phyloP scores from a whole-genome alignment of 345 rosid genomes.

The Kandelia obovata region DNA sequence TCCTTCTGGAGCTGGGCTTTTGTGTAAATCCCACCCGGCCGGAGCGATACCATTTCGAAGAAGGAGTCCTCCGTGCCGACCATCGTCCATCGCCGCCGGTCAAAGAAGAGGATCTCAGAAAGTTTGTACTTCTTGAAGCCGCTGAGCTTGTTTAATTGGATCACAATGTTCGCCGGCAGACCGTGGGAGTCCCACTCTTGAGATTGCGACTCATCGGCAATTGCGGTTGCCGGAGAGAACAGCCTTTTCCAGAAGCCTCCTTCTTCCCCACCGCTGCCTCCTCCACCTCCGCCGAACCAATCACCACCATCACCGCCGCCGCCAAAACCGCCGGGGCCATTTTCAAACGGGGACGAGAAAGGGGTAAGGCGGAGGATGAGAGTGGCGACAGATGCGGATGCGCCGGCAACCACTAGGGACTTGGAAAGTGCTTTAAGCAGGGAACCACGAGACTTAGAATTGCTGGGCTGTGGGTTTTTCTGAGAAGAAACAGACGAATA shows the following conservation, averaged over 20 bases:
- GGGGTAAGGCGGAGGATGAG: conserved; percentile 48
- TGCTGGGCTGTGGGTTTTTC: not conserved
- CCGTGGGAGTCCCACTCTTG: conserved; percentile 91
- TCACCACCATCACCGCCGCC: conserved; percentile 39
- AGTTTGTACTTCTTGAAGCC: conserved; percentile 81
- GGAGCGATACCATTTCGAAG: conserved; percentile 91
- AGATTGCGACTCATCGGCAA: conserved; percentile 68
- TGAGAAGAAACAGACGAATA: not conserved
- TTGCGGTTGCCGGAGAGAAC: conserved; percentile 49
- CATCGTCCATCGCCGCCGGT: conserved; percentile 50
- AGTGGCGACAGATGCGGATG: conserved; percentile 52
- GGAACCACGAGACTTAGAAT: not conserved
- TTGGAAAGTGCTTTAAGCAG: conserved; percentile 39
- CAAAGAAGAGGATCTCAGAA: conserved; percentile 78
- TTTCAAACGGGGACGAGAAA: conserved; percentile 20
- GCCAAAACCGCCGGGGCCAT: conserved; percentile 31
- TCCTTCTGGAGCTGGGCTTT: conserved; percentile 79
- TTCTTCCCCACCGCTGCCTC: conserved; percentile 35
- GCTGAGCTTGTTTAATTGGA: conserved; percentile 79
- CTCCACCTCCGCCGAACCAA: conserved; percentile 41
- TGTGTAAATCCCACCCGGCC: conserved; percentile 80
- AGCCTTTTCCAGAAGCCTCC: conserved; percentile 53
- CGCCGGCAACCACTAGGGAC: conserved; percentile 43
- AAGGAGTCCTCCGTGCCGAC: conserved; percentile 87
- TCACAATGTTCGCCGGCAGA: conserved; percentile 73